phyloP scores from a whole-genome alignment of 106 monocot species.

The Gastrodia elata region DNA sequence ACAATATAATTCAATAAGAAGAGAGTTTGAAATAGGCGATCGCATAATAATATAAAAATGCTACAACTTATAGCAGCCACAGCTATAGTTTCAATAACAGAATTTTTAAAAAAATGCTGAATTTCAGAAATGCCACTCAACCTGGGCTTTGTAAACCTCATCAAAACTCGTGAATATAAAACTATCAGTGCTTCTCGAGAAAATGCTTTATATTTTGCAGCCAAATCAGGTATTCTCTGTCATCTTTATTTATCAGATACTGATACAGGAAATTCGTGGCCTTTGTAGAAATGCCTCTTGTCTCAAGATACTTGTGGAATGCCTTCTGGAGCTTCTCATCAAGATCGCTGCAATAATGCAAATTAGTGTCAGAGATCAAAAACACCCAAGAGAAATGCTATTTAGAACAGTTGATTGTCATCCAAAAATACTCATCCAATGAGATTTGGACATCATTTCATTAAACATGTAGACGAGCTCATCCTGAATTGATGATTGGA shows the following conservation, averaged over 20 bases:
- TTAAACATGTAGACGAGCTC: too few species aligned
- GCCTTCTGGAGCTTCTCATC: conserved; percentile 65
- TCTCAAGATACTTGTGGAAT: conserved; percentile 49
- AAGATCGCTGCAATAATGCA: conserved; percentile 42
- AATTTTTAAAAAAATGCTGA: not conserved
- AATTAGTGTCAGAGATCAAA: too few species aligned
- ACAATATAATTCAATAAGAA: not conserved
- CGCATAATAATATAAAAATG: not conserved
- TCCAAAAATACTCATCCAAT: too few species aligned
- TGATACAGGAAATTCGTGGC: conserved; percentile 47
- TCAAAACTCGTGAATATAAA: too few species aligned
- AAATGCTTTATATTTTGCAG: conserved; percentile 45
- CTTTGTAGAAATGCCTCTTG: conserved; percentile 40
- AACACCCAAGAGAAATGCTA: too few species aligned
- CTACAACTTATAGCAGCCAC: not conserved
- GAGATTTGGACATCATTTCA: too few species aligned
- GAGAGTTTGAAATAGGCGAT: not conserved
- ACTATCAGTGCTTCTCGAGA: conserved; percentile 16
- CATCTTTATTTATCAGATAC: conserved; percentile 76
- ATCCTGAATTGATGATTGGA: too few species aligned
- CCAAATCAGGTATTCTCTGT: conserved; percentile 59
- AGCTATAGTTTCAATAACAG: not conserved
- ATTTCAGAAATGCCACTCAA: not conserved
- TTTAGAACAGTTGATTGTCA: too few species aligned
- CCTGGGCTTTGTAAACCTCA: not conserved